phyloP scores from a whole-genome alignment of 2,329 filamentous ascomycete genomes.

The Penicillium crustosum region DNA sequence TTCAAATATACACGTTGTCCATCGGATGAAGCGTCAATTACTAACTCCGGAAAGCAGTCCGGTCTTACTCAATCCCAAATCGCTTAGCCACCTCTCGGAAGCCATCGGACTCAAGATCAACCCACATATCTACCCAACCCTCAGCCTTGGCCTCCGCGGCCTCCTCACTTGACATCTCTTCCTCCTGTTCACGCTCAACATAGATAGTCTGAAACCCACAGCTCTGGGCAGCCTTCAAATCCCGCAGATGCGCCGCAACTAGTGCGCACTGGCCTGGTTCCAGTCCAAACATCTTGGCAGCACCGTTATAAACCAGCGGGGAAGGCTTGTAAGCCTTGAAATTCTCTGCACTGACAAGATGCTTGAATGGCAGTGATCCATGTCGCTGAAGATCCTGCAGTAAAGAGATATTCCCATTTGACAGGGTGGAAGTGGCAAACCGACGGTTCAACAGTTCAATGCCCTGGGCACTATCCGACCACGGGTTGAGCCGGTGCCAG shows the following conservation, averaged over 20 bases:
- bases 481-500: slow-evolving; percentile 73
- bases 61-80: slow-evolving; percentile 39
- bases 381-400: slow-evolving; percentile 63
- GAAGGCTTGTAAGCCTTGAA: slow-evolving; percentile 76
- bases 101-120: slow-evolving; percentile 52
- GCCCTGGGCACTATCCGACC: slow-evolving; percentile 61
- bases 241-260: slow-evolving; percentile 73
- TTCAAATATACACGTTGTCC: neutral
- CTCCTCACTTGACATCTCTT: slow-evolving; percentile 57
- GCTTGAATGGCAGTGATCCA: slow-evolving; percentile 61
- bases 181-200: slow-evolving; percentile 67
- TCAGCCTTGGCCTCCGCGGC: slow-evolving; percentile 54
- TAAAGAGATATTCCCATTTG: slow-evolving; percentile 71
- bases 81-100: slow-evolving; percentile 54
- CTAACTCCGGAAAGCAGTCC: no score
- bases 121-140: slow-evolving; percentile 66
- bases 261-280: slow-evolving; percentile 65
- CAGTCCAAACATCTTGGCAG: slow-evolving; percentile 58
- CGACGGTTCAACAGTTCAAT: slow-evolving; percentile 57
- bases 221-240: slow-evolving; percentile 65
- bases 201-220: slow-evolving; percentile 71
- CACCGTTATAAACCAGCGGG: slow-evolving; percentile 67
- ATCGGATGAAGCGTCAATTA: neutral
- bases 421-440: slow-evolving; percentile 65
- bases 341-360: slow-evolving; percentile 65